Evolutionary conservation across 805 yeast species (phyloP).

Genomic region (Candida pseudofarinosa): DNA sequence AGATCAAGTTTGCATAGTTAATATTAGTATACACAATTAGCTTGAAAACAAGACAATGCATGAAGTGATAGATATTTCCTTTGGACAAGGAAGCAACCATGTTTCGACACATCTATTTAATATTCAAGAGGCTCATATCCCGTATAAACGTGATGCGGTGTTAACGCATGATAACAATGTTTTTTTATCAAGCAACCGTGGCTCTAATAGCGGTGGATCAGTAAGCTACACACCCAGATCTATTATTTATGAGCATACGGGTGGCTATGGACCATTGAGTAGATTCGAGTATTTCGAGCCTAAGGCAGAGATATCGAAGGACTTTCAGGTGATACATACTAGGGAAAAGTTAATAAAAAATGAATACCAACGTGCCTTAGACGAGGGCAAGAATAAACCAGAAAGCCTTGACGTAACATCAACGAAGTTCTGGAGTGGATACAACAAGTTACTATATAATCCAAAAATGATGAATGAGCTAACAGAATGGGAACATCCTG

Average conservation of each 20-base stretch:
- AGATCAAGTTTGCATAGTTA: too few species aligned
- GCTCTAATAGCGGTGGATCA: conserved; percentile 24
- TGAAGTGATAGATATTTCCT: conserved; percentile 69
- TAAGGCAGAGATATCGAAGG: conserved; percentile 1
- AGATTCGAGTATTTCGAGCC: conserved; percentile 44
- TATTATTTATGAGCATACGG: conserved; percentile 71
- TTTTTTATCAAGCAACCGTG: conserved; percentile 19
- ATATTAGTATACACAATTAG: too few species aligned
- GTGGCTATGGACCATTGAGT: conserved; percentile 71
- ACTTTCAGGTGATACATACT: conserved; percentile 23
- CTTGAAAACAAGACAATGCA: too few species aligned
- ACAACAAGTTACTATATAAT: conserved; percentile 59
- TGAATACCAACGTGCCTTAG: conserved; percentile 63
- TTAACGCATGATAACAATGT: conserved; percentile 47
- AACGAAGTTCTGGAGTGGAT: conserved; percentile 77
- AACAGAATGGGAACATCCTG: conserved; percentile 51
- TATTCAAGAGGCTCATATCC: conserved; percentile 65
- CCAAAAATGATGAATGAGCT: conserved; percentile 57
- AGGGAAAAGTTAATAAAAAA: conserved; percentile 42
- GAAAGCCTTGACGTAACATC: conserved; percentile 31
- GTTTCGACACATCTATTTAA: conserved; percentile 79
- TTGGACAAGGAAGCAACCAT: conserved; percentile 72
- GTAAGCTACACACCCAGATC: conserved; percentile 70
- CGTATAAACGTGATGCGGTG: conserved; percentile 43
- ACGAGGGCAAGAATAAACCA: conserved; percentile 33